A percentile compares a stretch with the other conserved stretches of the same genome.
Conservation (phyloP, 2,329 filamentous ascomycete genomes). For the Hypoxylon sp. region DNA sequence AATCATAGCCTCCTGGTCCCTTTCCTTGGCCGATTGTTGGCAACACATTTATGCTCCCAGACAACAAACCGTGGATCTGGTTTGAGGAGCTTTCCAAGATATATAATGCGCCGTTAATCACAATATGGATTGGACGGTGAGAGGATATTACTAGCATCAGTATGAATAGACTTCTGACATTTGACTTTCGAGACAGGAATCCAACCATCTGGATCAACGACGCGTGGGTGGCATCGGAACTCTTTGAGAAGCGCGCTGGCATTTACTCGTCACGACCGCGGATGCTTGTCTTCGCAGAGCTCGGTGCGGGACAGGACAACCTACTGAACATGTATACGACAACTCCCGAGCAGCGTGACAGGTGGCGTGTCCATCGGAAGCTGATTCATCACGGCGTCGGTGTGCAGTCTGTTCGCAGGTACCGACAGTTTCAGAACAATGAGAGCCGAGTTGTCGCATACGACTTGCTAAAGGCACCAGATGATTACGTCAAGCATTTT, state of each 20-base stretch:
- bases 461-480: constrained; percentile 60
- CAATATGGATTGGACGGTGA: constrained; percentile 67
- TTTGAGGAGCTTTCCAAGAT: constrained; percentile 66
- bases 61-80: constrained; percentile 69
- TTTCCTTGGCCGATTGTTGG: constrained; percentile 67
- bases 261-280: constrained; percentile 65
- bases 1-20: constrained; percentile 64
- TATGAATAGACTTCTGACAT: constrained; percentile 4
- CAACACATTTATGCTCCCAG: constrained; percentile 67
- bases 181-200: constrained; percentile 47
- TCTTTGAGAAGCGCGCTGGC: constrained; percentile 67
- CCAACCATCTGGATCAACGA: constrained; percentile 64
- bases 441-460: constrained; percentile 69
- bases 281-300: constrained; percentile 63
- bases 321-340: constrained; percentile 60
- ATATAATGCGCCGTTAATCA: constrained; percentile 64
- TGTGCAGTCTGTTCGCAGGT: constrained; percentile 67
- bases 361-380: constrained; percentile 62
- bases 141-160: not conserved
- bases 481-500: constrained; percentile 65
- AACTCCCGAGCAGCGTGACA: constrained; percentile 56
- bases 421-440: constrained; percentile 68
- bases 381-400: constrained; percentile 66
- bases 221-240: constrained; percentile 63
- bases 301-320: constrained; percentile 60